Percentiles rank a stretch among this genome's conserved stretches.
phyloP scores from a whole-genome alignment of 192 early-diverging fungal genomes.

The Endogone sp. region DNA sequence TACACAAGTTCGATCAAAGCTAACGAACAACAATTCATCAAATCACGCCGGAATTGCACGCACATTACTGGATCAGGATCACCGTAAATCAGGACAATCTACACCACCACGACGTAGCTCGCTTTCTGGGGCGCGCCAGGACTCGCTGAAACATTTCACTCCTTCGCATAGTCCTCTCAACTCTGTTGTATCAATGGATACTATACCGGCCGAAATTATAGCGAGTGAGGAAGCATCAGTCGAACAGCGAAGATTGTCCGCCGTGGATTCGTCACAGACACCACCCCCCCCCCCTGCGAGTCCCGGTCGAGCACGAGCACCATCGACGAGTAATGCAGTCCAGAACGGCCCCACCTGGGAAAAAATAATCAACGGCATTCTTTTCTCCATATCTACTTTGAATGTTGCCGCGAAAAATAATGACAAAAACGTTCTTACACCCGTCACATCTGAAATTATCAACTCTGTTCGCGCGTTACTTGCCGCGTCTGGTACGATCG shows the following conservation, averaged over 20 bases:
- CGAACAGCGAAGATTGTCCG: no score
- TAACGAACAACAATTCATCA: no score
- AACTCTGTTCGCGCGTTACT: constrained; percentile 11
- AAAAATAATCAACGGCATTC: neutral
- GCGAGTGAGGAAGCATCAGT: no score
- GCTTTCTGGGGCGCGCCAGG: neutral
- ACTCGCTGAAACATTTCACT: neutral
- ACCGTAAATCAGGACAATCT: constrained; percentile 10
- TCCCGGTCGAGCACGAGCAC: no score
- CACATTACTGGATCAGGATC: constrained; percentile 12
- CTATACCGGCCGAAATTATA: no score
- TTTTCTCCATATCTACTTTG: neutral
- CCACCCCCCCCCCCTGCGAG: no score
- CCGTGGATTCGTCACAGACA: no score
- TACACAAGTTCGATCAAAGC: no score
- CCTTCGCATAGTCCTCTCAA: neutral
- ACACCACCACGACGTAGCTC: neutral
- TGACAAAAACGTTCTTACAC: neutral
- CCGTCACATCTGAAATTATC: constrained; percentile 7
- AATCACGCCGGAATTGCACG: constrained; percentile 7
- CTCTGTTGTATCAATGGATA: neutral
- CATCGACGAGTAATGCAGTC: neutral
- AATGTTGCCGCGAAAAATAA: neutral
- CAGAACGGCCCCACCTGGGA: neutral
- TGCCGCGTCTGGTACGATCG: constrained; percentile 11